Evolutionary conservation across 805 yeast genomes (phyloP).

Genomic region (Ogataea philodendri): DNA sequence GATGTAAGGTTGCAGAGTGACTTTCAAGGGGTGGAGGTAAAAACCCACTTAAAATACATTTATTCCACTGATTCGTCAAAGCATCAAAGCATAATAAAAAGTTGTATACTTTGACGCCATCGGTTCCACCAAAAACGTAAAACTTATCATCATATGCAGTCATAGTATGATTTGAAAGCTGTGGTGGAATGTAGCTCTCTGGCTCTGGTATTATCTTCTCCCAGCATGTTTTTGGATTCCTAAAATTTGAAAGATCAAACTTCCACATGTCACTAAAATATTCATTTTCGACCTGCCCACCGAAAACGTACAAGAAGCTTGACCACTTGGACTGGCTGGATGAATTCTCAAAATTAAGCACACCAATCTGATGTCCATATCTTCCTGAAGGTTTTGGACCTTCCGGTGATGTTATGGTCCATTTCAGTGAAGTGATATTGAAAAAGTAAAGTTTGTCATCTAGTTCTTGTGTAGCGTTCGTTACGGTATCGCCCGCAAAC

Average conservation of each 20-base stretch:
- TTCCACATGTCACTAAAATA: slow-evolving; percentile 79
- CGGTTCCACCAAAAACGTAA: slow-evolving; percentile 87
- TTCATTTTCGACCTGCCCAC: slow-evolving; percentile 87
- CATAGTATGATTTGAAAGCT: slow-evolving; percentile 90
- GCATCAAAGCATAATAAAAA: slow-evolving; percentile 85
- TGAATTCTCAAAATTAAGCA: slow-evolving; percentile 58
- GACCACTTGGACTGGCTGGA: slow-evolving; percentile 36
- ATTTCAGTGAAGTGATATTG: slow-evolving; percentile 70
- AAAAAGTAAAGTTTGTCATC: slow-evolving; percentile 90
- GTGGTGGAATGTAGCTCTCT: slow-evolving; percentile 54
- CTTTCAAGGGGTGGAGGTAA: slow-evolving; percentile 86
- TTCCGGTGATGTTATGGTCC: slow-evolving; percentile 74
- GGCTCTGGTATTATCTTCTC: slow-evolving; percentile 55
- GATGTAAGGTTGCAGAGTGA: slow-evolving; percentile 80
- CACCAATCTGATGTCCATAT: slow-evolving; percentile 89
- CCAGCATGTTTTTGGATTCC: slow-evolving; percentile 85
- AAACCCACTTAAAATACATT: slow-evolving; percentile 54
- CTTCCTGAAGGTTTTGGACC: slow-evolving; percentile 86
- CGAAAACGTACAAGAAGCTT: slow-evolving; percentile 74
- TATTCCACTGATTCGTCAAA: slow-evolving; percentile 62
- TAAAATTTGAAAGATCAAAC: slow-evolving; percentile 83
- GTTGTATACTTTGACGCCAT: slow-evolving; percentile 64
- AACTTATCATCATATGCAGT: slow-evolving; percentile 72
- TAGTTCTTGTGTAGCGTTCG: slow-evolving; percentile 69
- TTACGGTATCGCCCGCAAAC: slow-evolving; percentile 95